Evolutionary conservation across 2,329 filamentous ascomycete species (phyloP), one percentile per base, ranked within the genome.

Genomic region (Neobulgaria alba): DNA sequence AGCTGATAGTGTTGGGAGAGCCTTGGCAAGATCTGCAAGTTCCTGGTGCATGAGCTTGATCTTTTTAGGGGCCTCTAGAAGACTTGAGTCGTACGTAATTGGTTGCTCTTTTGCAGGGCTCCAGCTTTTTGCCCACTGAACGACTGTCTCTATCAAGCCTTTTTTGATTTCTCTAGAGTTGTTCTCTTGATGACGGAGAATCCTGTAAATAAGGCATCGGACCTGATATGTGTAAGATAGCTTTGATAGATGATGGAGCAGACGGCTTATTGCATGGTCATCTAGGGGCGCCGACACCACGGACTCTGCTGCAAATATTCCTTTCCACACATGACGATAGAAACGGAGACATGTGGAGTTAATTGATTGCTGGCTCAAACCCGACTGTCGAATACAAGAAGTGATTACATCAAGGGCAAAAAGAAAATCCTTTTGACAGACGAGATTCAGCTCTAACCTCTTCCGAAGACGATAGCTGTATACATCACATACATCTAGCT

Each of bases 321-420:
- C 54, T 9, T 48, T 33, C 56, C 56, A 59, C 19, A 54, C 31
- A n/a, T 44, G 35, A 36, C 44, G 34, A 36, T 49, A 57, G 23
- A 58, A 48, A 9, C 38, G 20, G n/a, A 51, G 32, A n/a, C 42
- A 42, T 8, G 38, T 33, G 20, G 33, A 34, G 10, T 37, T 29
- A 8, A 30, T 37, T 7, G 7, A 12, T 26, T 26, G 7, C 23
- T 12, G 23, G 23, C 12, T 26, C 7, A 26, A 26, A 26, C 23
- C 7, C 7, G 12, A 26, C 23, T 26, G 23, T 26, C 23, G 23
- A 26, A 26, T 7, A 26, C 23, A 7, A 26, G 7, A 12, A 7
- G 23, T 26, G 23, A 26, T 12, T 7, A 12, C 8, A 21, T 17
- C 15, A 43, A 44, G n/a, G 30, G 35, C 14, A 35, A 19, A 7